phyloP scores from a whole-genome alignment of 768 basidiomycete species.

The Pisolithus orientalis region DNA sequence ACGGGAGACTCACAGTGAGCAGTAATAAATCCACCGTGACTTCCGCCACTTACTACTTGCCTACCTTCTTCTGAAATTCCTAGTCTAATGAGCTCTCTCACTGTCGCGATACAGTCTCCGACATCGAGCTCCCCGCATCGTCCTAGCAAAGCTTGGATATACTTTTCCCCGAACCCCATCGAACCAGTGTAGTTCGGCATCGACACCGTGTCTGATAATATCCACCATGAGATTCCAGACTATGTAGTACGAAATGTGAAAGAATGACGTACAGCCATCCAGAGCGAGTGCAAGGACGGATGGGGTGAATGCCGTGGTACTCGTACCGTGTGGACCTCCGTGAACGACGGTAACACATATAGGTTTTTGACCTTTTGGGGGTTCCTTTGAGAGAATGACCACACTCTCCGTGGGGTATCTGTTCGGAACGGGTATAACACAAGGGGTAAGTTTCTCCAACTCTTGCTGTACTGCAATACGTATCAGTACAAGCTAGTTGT shows the following conservation, averaged over 20 bases:
- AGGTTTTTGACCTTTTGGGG: constrained; percentile 16
- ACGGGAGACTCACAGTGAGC: constrained; percentile 43
- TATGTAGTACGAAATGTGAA: background rate
- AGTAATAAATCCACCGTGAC: constrained; percentile 63
- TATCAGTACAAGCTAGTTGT: background rate
- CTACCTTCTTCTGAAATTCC: constrained; percentile 47
- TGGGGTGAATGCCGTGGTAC: constrained; percentile 43
- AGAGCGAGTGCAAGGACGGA: constrained; percentile 39
- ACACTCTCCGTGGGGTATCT: constrained; percentile 50
- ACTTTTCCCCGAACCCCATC: constrained; percentile 57
- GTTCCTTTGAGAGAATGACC: constrained; percentile 33
- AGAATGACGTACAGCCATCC: constrained; percentile 49
- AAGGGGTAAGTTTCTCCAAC: constrained; percentile 35
- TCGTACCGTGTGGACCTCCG: constrained; percentile 56
- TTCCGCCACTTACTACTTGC: constrained; percentile 56
- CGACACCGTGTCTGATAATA: constrained; percentile 46
- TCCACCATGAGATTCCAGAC: background rate
- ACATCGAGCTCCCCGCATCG: constrained; percentile 62
- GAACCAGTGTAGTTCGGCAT: constrained; percentile 66
- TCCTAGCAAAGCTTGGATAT: constrained; percentile 49
- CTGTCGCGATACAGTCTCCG: constrained; percentile 53
- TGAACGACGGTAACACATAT: constrained; percentile 52
- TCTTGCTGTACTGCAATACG: constrained; percentile 34
- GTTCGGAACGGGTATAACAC: constrained; percentile 44
- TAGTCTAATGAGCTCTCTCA: constrained; percentile 41